These are phyloP conservation scores for Malus hybrid DNA, from an alignment of 331 rosid species.

Conservation along the genomic window DNA sequence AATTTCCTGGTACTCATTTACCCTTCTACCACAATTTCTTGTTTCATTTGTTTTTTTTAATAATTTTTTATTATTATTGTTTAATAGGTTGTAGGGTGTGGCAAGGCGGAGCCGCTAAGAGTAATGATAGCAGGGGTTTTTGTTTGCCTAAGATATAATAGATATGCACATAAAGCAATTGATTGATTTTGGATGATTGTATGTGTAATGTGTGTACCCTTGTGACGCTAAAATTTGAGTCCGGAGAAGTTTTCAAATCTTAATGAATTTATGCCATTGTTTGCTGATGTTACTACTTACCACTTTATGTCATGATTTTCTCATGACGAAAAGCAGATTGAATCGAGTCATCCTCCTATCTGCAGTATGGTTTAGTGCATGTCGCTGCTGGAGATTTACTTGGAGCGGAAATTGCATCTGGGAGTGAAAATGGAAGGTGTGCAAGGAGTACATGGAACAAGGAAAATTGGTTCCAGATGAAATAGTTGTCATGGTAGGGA, in stretches of 20 bases:
- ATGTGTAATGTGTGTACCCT: not conserved
- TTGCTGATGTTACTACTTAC: not conserved
- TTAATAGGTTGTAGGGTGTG: slow-evolving; percentile 33
- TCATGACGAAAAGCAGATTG: slow-evolving; percentile 30
- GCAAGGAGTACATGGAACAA: slow-evolving; percentile 83
- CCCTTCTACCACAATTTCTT: not conserved
- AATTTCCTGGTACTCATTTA: slow-evolving; percentile 16
- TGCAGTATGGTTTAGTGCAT: slow-evolving; percentile 91
- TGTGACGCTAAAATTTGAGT: not conserved
- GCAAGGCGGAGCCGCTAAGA: slow-evolving; percentile 41
- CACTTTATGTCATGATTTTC: slow-evolving; percentile 15
- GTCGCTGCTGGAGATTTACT: slow-evolving; percentile 96
- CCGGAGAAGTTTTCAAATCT: not conserved
- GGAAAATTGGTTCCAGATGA: slow-evolving; percentile 83
- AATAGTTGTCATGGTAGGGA: slow-evolving; percentile 78
- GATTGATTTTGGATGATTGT: not conserved
- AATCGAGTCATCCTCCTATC: slow-evolving; percentile 31
- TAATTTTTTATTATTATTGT: not conserved
- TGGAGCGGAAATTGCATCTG: slow-evolving; percentile 74
- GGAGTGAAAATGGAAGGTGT: slow-evolving; percentile 72
- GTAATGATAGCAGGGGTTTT: slow-evolving; percentile 38
- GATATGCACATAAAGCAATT: not conserved
- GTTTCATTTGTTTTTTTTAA: not conserved
- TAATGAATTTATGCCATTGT: not conserved
- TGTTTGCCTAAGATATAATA: not conserved